phyloP scores from a whole-genome alignment of 2,329 filamentous ascomycete genomes.

The Aspergillus candidus region DNA sequence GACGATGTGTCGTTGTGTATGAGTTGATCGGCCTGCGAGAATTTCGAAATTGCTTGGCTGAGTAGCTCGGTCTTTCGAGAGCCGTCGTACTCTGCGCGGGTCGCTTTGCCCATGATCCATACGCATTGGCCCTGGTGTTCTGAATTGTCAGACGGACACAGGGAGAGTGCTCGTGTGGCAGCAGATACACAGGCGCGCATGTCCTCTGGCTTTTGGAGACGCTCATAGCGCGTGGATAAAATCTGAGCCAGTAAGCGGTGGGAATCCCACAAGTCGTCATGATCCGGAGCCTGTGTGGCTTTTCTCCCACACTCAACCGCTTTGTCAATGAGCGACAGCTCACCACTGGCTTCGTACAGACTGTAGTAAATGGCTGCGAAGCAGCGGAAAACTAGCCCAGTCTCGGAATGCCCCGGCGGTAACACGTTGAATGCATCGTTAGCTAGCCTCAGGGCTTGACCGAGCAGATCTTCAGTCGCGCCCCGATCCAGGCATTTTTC shows the following conservation, averaged over 20 bases:
- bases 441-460: neutral
- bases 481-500: neutral
- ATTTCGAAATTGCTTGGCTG: neutral
- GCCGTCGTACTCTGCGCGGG: neutral
- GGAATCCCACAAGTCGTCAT: slow-evolving; percentile 1
- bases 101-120: slow-evolving; percentile 2
- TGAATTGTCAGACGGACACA: neutral
- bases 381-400: neutral
- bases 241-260: neutral
- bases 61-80: neutral
- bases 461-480: neutral
- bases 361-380: neutral
- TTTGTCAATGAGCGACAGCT: neutral
- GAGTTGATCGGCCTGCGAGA: neutral
- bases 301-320: neutral
- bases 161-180: neutral
- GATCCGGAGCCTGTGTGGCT: neutral
- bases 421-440: neutral
- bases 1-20: neutral
- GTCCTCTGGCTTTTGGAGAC: neutral
- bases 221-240: neutral
- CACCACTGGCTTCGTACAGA: neutral
- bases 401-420: neutral
- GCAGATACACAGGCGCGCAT: neutral
- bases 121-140: neutral